A percentile compares a stretch with the other conserved stretches of the same genome.
These are phyloP conservation scores for Fusarium proliferatum DNA, from an alignment of 2,329 filamentous ascomycete genomes.

Conservation along the genomic window DNA sequence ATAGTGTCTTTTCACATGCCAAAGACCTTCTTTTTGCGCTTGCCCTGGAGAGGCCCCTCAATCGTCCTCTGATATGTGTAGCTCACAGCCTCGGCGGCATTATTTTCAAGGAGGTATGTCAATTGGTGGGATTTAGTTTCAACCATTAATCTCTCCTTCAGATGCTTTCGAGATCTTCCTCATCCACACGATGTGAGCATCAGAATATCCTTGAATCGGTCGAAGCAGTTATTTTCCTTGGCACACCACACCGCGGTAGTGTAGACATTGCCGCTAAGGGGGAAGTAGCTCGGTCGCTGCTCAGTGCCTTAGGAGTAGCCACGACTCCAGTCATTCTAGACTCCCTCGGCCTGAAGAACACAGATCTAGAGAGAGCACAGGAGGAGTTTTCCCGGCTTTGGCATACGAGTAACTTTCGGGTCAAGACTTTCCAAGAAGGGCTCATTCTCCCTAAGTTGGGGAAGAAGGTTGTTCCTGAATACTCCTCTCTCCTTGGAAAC, in stretches of 20 bases:
- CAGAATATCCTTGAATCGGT: rapidly evolving
- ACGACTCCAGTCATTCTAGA: background rate
- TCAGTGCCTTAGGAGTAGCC: background rate
- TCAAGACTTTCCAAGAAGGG: background rate
- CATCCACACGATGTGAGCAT: rapidly evolving
- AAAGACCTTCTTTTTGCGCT: background rate
- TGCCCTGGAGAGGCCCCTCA: rapidly evolving
- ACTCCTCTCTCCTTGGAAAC: background rate
- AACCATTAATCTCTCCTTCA: too few relatives aligned
- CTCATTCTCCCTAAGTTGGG: rapidly evolving
- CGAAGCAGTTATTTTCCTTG: background rate
- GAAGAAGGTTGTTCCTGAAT: background rate
- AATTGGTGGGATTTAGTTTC: too few relatives aligned
- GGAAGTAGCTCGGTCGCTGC: background rate
- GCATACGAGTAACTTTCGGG: background rate
- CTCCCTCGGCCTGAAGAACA: rapidly evolving
- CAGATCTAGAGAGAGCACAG: background rate
- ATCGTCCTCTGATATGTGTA: background rate
- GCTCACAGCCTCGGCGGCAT: background rate
- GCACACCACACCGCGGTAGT: background rate
- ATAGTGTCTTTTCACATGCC: background rate
- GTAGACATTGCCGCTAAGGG: background rate
- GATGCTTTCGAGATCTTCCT: background rate
- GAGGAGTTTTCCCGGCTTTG: background rate
- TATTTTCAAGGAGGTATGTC: rapidly evolving